phyloP scores from a whole-genome alignment of 192 early-diverging fungal species.

The Linnemannia schmuckeri region DNA sequence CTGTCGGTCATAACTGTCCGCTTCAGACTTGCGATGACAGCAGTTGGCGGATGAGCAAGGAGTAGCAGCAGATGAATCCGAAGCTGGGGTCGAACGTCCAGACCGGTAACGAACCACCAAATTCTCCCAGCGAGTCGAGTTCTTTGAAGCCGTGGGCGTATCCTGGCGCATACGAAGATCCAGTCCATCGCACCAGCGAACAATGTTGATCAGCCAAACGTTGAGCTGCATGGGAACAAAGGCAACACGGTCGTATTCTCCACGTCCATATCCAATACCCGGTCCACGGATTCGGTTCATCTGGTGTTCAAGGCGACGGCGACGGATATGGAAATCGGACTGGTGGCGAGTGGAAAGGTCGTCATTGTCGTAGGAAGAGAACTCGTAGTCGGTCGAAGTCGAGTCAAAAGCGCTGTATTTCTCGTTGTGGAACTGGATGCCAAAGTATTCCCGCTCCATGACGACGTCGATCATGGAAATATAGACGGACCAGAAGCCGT shows the following conservation, averaged over 20 bases:
- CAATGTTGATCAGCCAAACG: conserved; percentile 32
- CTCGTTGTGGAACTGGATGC: conserved; percentile 40
- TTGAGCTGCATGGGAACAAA: conserved; percentile 59
- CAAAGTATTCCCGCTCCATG: conserved; percentile 58
- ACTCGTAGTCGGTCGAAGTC: conserved; percentile 20
- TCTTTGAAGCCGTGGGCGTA: not conserved
- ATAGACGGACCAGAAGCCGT: conserved; percentile 66
- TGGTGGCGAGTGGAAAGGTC: not conserved
- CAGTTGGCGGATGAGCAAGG: conserved; percentile 5
- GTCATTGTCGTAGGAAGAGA: conserved; percentile 12
- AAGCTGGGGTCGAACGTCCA: not conserved
- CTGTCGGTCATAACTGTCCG: not conserved
- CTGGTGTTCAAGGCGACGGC: conserved; percentile 22
- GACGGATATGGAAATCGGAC: not conserved
- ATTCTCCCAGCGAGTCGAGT: conserved; percentile 36
- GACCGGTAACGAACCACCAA: conserved; percentile 30
- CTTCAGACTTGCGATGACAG: not conserved
- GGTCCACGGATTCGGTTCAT: conserved; percentile 49
- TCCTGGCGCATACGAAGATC: conserved; percentile 49
- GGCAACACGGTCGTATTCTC: conserved; percentile 54
- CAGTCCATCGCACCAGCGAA: conserved; percentile 61
- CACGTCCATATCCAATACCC: conserved; percentile 51
- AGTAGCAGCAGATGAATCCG: not conserved
- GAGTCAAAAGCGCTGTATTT: conserved; percentile 38
- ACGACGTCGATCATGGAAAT: conserved; percentile 59